phyloP scores from a whole-genome alignment of 2,329 filamentous ascomycete species.

The Metarhizium rileyi region DNA sequence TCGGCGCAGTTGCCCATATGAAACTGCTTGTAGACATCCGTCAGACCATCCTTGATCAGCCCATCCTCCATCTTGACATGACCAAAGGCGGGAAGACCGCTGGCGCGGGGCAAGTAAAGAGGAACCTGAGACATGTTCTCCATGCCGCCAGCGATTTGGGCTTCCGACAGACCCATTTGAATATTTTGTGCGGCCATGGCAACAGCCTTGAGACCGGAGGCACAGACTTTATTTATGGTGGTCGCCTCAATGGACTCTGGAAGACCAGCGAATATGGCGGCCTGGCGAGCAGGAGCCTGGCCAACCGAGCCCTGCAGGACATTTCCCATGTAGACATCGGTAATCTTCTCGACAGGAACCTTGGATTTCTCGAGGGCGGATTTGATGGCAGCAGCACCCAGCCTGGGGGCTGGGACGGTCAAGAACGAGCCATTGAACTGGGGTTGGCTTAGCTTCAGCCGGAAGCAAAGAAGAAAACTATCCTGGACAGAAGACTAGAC shows the following conservation, averaged over 20 bases:
- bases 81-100: conserved; percentile 74
- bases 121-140: conserved; percentile 96
- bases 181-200: conserved; percentile 88
- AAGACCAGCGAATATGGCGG: conserved; percentile 78
- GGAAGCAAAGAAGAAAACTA: background rate
- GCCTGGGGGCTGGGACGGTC: conserved; percentile 72
- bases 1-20: conserved; percentile 99
- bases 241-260: conserved; percentile 73
- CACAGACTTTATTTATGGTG: conserved; percentile 97
- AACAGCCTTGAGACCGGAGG: conserved; percentile 89
- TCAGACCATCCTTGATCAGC: conserved; percentile 86
- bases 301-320: conserved; percentile 77
- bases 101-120: conserved; percentile 80
- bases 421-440: conserved; percentile 93
- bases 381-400: conserved; percentile 87
- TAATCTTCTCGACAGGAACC: conserved; percentile 70
- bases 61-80: conserved; percentile 84
- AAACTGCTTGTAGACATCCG: conserved; percentile 92
- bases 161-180: conserved; percentile 79
- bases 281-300: conserved; percentile 87
- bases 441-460: background rate
- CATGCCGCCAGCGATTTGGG: conserved; percentile 90
- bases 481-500: background rate
- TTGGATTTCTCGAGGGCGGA: conserved; percentile 79
- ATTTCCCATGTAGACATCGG: conserved; percentile 96